These are phyloP conservation scores for Fusarium concolor DNA, from an alignment of 2,329 filamentous ascomycete species.

Conservation along the genomic window DNA sequence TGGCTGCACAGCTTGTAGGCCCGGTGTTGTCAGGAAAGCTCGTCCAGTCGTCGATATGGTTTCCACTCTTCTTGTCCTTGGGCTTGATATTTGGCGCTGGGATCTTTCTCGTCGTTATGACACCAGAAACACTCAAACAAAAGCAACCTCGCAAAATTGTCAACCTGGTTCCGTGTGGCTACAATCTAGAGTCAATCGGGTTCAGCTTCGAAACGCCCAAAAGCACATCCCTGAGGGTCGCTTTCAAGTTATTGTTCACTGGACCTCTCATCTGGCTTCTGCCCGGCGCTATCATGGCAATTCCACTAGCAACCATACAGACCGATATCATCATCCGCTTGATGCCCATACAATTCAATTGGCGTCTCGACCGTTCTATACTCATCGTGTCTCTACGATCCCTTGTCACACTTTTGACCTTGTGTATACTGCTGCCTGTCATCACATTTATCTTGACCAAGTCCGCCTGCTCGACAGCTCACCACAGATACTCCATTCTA, in stretches of 20 bases:
- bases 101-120: conserved; percentile 25
- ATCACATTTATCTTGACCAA: conserved; percentile 23
- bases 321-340: conserved; percentile 41
- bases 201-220: neutral
- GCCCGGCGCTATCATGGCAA: conserved; percentile 39
- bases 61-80: conserved; percentile 38
- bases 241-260: conserved; percentile 30
- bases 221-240: neutral
- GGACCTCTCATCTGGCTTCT: conserved; percentile 40
- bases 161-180: neutral
- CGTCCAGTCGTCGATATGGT: conserved; percentile 34
- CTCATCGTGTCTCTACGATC: conserved; percentile 42
- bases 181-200: neutral
- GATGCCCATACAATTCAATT: conserved; percentile 45
- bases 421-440: conserved; percentile 41
- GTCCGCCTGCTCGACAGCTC: neutral
- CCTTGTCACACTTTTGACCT: conserved; percentile 36
- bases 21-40: conserved; percentile 36
- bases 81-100: conserved; percentile 33
- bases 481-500: conserved; percentile 30
- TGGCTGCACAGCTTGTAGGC: conserved; percentile 37
- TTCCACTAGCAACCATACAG: conserved; percentile 40
- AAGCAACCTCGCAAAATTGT: neutral
- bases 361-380: conserved; percentile 37
- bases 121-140: conserved; percentile 40